These are phyloP conservation scores for Penicillium griseofulvum DNA, from an alignment of 2,329 filamentous ascomycete genomes.

Conservation along the genomic window DNA sequence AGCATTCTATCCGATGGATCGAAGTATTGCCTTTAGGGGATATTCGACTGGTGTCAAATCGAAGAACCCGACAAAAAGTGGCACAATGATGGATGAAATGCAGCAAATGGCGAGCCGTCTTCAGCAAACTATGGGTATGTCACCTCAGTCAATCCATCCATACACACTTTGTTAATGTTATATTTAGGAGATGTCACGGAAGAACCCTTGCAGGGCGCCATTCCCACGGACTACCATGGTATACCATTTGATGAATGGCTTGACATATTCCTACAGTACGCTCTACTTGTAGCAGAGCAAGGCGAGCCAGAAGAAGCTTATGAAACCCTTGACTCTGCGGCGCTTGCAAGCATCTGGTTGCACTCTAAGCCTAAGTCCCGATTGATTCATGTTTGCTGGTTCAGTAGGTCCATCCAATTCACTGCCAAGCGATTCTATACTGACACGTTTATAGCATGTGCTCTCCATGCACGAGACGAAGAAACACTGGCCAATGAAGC, in stretches of 20 bases:
- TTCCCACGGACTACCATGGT: conserved; percentile 65
- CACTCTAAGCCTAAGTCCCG: conserved; percentile 66
- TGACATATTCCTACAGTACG: conserved; percentile 84
- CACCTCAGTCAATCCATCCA: neutral
- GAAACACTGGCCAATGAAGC: conserved; percentile 72
- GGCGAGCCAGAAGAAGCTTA: conserved; percentile 72
- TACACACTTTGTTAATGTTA: conserved; percentile 13
- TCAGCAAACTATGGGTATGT: conserved; percentile 42
- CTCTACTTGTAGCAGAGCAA: conserved; percentile 68
- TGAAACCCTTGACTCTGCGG: conserved; percentile 72
- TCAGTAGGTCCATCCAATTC: conserved; percentile 51
- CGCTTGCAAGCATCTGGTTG: conserved; percentile 79
- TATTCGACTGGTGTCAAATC: conserved; percentile 44
- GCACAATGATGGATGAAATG: conserved; percentile 43
- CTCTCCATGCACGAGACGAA: conserved; percentile 73
- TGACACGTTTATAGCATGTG: conserved; percentile 61
- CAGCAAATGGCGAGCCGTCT: conserved; percentile 46
- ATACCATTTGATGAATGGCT: conserved; percentile 84
- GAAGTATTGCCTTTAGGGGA: conserved; percentile 51
- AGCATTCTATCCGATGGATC: conserved; percentile 57
- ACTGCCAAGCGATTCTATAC: neutral
- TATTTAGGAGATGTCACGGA: conserved; percentile 22
- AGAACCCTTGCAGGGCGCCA: conserved; percentile 29
- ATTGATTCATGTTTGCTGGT: conserved; percentile 73
- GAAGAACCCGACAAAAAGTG: conserved; percentile 37